Base-by-base conservation (phyloP, 768 basidiomycete genomes). In the Zangia roseola region DNA sequence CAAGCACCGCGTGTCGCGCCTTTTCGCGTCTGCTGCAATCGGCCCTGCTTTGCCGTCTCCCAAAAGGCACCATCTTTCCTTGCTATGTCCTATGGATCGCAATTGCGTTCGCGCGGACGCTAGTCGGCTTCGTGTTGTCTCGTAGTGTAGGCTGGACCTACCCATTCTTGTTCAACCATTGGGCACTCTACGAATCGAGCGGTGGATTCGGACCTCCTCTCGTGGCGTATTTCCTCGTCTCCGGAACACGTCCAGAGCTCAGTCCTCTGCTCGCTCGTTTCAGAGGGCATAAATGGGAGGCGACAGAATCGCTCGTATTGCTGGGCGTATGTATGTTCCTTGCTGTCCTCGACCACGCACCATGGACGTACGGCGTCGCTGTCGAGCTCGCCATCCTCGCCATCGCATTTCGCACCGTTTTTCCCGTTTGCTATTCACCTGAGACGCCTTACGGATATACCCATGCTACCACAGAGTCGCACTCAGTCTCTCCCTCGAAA, bases 131-230 rank as follows among this genome's bases (percentile, higher is more conserved):
- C 46, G 37, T 65, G 14, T 38, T 67, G 35, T 62, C 56, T 17
- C 56, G 62, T 8, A 53, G 65, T 36, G 52, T 64, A 19, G 72
- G 74, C 16, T 74, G 71, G 71, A 57, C 69, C 14, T 63, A 65
- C 33, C 74, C 74, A 5, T 47, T 25, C 10, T 36, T 75, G 20
- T 75, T 75, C 57, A 68, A 57, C 36, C 74, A 74, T 53, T 74
- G 67, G 56, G 64, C 69, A 12, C 55, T 72, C 3, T 74, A 74
- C 38, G 74, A 76, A 48, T 52, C 62, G 10, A 62, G 61, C 14
- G 59, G 65, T 6, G 73, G 74, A 38, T 69, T 69, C 28, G 74
- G 72, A 6, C 70, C 71, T 48, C 36, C 66, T 33, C 45, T 73
- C 4, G 43, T 62, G 12, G 20, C 54, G 13, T 60, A 62, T 38